These are phyloP conservation scores for Botrytis deweyae DNA, from an alignment of 2,329 filamentous ascomycete species.

Conservation along the genomic window DNA sequence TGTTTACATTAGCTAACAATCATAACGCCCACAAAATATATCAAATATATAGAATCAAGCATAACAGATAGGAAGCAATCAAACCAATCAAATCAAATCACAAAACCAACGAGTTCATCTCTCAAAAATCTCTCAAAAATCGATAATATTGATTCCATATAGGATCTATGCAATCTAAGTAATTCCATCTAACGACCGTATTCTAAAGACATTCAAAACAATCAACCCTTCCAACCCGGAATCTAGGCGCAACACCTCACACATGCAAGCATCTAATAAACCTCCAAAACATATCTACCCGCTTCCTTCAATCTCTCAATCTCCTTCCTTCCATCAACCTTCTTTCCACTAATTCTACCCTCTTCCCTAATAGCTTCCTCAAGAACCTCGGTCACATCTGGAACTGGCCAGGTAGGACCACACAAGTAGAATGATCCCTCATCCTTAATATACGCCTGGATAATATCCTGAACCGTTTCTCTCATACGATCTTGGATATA, in stretches of 20 bases:
- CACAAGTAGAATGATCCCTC: constrained; percentile 96
- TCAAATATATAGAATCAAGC: too few relatives aligned
- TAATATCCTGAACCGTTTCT: constrained; percentile 77
- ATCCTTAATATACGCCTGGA: constrained; percentile 81
- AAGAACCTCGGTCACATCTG: constrained; percentile 90
- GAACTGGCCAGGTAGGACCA: constrained; percentile 96
- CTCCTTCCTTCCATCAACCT: constrained; percentile 82
- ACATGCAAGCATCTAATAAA: constrained; percentile 62
- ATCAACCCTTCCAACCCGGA: not conserved
- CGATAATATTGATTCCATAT: not conserved
- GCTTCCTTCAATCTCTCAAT: constrained; percentile 98
- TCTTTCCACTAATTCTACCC: constrained; percentile 68
- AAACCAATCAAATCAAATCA: too few relatives aligned
- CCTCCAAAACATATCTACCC: constrained; percentile 90
- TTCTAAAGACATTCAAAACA: not conserved
- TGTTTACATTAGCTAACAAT: too few relatives aligned
- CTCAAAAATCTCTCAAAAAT: not conserved
- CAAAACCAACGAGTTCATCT: too few relatives aligned
- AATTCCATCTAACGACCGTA: constrained; percentile 7
- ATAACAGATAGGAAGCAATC: not conserved
- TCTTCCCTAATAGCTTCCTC: constrained; percentile 86
- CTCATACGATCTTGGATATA: constrained; percentile 99
- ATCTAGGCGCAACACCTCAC: not conserved
- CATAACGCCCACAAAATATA: too few relatives aligned
- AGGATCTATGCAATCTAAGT: not conserved